Evolutionary conservation across 2,329 filamentous ascomycete genomes (phyloP).

Genomic region (Colletotrichum sp.): DNA sequence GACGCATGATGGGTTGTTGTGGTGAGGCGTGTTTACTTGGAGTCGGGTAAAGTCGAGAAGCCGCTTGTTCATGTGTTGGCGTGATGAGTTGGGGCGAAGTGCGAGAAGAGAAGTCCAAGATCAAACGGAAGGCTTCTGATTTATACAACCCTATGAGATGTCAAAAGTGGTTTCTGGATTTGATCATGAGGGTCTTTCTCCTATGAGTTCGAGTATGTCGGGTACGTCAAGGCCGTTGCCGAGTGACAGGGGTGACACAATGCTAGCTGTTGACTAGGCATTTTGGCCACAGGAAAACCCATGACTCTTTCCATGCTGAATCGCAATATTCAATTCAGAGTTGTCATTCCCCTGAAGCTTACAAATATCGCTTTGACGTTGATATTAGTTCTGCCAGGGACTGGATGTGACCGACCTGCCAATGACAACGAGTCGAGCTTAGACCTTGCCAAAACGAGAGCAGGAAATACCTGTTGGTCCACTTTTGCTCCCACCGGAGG

Average conservation of each 20-base stretch:
- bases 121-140: neutral
- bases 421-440: neutral
- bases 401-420: neutral
- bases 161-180: rapidly evolving
- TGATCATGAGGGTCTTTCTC: neutral
- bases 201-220: neutral
- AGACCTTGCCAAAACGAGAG: neutral
- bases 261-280: neutral
- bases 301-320: neutral
- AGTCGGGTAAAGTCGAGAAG: neutral
- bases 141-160: neutral
- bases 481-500: neutral
- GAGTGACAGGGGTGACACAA: neutral
- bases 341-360: neutral
- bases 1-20: neutral
- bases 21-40: neutral
- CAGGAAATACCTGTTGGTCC: neutral
- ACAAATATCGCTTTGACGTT: neutral
- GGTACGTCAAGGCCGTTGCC: neutral
- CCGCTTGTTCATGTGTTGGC: neutral
- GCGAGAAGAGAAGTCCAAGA: neutral
- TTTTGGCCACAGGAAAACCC: neutral
- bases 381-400: neutral
- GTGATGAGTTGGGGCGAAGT: neutral
- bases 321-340: neutral